phyloP scores from a whole-genome alignment of 345 rosid species.

The Pugionium cornutum region DNA sequence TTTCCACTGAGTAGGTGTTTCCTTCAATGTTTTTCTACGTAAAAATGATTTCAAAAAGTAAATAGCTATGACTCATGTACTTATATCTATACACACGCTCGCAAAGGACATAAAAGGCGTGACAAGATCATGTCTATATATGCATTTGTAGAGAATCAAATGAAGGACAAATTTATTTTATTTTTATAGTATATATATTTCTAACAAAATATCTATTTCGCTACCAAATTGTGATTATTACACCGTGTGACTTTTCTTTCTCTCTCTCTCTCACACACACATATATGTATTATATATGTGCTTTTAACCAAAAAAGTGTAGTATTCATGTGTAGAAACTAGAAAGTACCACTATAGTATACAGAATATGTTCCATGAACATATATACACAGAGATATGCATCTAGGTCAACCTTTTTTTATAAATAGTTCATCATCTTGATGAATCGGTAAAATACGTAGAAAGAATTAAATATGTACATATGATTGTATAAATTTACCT shows the following conservation, averaged over 20 bases:
- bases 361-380: slow-evolving; percentile 19
- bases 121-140: slow-evolving; percentile 30
- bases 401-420: slow-evolving; percentile 6
- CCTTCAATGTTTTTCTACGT: slow-evolving; percentile 20
- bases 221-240: slow-evolving; percentile 13
- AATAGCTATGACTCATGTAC: slow-evolving; percentile 21
- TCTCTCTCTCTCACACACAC: no score
- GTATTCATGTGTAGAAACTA: no score
- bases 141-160: slow-evolving; percentile 27
- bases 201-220: slow-evolving; percentile 33
- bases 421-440: slow-evolving; percentile 11
- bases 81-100: slow-evolving; percentile 25
- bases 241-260: not conserved
- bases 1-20: slow-evolving; percentile 36
- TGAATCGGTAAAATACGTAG: slow-evolving; percentile 12
- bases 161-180: no score
- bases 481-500: slow-evolving; percentile 45
- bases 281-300: no score
- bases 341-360: not conserved
- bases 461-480: not conserved
- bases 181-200: not conserved
- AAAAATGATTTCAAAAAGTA: slow-evolving; percentile 14
- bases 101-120: slow-evolving; percentile 25
- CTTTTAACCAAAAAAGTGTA: no score
- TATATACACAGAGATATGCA: slow-evolving; percentile 5